Evolutionary conservation across 352 stramenopile species (phyloP).

Genomic region (Globisporangium uncinulatum): DNA sequence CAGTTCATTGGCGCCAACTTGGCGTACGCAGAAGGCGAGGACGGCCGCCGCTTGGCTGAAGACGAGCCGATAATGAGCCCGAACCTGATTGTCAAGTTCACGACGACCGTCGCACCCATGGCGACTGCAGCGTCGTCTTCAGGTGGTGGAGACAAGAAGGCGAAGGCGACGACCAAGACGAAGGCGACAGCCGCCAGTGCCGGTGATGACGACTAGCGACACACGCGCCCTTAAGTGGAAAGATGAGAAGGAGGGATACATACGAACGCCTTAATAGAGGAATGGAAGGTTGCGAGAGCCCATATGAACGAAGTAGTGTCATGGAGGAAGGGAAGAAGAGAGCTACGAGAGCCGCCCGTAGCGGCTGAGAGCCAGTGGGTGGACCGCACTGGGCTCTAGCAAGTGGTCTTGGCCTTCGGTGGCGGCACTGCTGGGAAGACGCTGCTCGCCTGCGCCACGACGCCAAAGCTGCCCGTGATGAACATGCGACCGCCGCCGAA

Average conservation of each 20-base stretch:
- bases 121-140: slow-evolving; percentile 8
- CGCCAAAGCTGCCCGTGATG: slow-evolving; percentile 56
- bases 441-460: slow-evolving; percentile 57
- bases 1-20: slow-evolving; percentile 70
- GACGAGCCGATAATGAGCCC: slow-evolving; percentile 56
- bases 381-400: slow-evolving; percentile 11
- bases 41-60: slow-evolving; percentile 64
- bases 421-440: slow-evolving; percentile 22
- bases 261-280: neutral
- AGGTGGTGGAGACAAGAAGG: slow-evolving; percentile 36
- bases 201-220: slow-evolving; percentile 12
- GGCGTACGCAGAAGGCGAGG: slow-evolving; percentile 78
- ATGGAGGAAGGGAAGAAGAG: neutral
- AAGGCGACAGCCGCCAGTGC: slow-evolving; percentile 1
- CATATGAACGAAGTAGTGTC: no score
- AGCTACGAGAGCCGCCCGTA: neutral
- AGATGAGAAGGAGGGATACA: no score
- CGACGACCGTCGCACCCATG: slow-evolving; percentile 50
- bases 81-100: slow-evolving; percentile 80
- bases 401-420: slow-evolving; percentile 37
- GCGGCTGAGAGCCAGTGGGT: no score
- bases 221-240: slow-evolving; percentile 1
- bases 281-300: no score
- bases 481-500: slow-evolving; percentile 74
- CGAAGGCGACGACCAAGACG: slow-evolving; percentile 18